phyloP scores from a whole-genome alignment of 1,139 yeast genomes.

The Casaregolazyma suthepensis region DNA sequence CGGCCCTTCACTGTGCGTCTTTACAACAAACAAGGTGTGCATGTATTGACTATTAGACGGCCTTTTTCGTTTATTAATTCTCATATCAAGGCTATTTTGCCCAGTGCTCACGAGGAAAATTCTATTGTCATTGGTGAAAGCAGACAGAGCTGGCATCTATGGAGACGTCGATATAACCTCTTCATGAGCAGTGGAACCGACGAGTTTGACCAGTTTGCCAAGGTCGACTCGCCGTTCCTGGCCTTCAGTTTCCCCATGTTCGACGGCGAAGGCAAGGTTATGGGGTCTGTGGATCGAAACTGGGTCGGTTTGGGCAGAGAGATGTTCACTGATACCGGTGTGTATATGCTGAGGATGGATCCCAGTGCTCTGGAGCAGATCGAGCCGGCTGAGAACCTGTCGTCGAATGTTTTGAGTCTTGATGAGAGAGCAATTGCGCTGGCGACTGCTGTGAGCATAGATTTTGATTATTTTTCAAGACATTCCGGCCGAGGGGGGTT shows the following conservation, averaged over 20 bases:
- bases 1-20: conserved; percentile 84
- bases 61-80: conserved; percentile 88
- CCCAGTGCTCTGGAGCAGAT: conserved; percentile 47
- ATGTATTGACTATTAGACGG: conserved; percentile 56
- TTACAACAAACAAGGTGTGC: conserved; percentile 63
- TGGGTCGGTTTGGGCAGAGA: conserved; percentile 96
- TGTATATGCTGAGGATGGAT: conserved; percentile 80
- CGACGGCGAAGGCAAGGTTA: conserved; percentile 50
- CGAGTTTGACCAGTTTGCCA: conserved; percentile 67
- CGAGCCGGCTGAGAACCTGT: conserved; percentile 20
- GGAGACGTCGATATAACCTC: conserved; percentile 83
- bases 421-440: conserved; percentile 82
- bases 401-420: conserved; percentile 42
- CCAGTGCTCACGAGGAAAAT: conserved; percentile 36
- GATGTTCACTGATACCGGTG: conserved; percentile 89
- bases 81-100: conserved; percentile 68
- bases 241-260: conserved; percentile 79
- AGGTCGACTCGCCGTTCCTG: conserved; percentile 78
- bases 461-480: conserved; percentile 90
- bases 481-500: conserved; percentile 48
- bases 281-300: conserved; percentile 80
- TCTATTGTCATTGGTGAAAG: conserved; percentile 70
- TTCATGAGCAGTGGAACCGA: conserved; percentile 38
- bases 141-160: conserved; percentile 87
- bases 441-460: conserved; percentile 85